phyloP scores from a whole-genome alignment of 1,139 yeast species.

The Candida mesenterica region DNA sequence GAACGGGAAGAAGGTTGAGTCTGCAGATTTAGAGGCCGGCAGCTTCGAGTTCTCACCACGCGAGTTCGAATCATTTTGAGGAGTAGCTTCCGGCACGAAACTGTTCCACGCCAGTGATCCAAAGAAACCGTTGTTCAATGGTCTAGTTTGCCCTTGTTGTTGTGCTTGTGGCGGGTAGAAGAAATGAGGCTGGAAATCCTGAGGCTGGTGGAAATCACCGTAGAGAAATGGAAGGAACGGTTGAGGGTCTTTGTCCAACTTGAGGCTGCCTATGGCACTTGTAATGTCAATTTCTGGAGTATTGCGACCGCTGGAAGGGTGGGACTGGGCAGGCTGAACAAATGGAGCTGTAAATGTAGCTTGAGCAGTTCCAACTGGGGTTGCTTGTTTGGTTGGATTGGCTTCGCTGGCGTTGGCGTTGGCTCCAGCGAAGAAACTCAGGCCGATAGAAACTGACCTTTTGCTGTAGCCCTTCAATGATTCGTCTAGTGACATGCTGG shows the following conservation, averaged over 20 bases:
- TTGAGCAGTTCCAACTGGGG: too few species aligned
- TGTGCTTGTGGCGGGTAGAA: slow-evolving; percentile 15
- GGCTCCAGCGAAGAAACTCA: slow-evolving; percentile 21
- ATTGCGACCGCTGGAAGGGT: not conserved
- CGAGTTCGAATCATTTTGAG: too few species aligned
- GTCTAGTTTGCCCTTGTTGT: slow-evolving; percentile 13
- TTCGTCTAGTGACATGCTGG: too few species aligned
- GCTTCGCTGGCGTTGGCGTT: slow-evolving; percentile 8
- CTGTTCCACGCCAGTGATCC: slow-evolving; percentile 29
- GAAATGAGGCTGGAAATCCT: slow-evolving; percentile 17
- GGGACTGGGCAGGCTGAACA: too few species aligned
- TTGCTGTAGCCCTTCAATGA: too few species aligned
- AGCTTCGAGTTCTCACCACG: too few species aligned
- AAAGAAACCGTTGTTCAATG: slow-evolving; percentile 31
- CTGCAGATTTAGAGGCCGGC: too few species aligned
- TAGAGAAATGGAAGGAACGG: slow-evolving; percentile 18
- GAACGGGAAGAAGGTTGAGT: too few species aligned
- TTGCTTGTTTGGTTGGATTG: too few species aligned
- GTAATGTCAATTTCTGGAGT: not conserved
- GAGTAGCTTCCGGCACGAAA: too few species aligned
- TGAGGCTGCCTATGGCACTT: not conserved
- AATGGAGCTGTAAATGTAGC: too few species aligned
- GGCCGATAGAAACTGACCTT: slow-evolving; percentile 27
- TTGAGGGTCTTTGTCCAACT: slow-evolving; percentile 24
- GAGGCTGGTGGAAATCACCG: too few species aligned